Evolutionary conservation across 2,329 filamentous ascomycete genomes (phyloP), one percentile per base, ranked within the genome.

Genomic region (Aspergillus alliaceus): DNA sequence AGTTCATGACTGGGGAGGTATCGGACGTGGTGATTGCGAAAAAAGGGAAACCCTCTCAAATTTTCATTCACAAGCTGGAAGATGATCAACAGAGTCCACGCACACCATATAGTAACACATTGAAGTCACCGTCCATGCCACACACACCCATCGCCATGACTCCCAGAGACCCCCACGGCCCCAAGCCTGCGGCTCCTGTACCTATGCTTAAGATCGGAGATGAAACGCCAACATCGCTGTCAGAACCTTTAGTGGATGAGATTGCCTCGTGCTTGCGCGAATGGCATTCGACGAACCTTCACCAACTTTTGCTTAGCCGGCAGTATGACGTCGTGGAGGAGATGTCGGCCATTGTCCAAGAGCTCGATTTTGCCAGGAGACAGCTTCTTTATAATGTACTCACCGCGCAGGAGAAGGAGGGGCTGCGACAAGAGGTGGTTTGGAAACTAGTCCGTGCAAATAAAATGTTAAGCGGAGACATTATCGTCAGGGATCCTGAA

Each of bases 181-280:
- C 72, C 9, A 91, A 91, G 66, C 95, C 93, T 29, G 86, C 91
- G 11, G 96, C 96, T 11, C 95, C 95, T 0, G 93, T 99, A 8
- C 95, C 95, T 4, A 95, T 98, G 90, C 83, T 99, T 53, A 96
- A 97, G 75, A 93, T 99, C 72, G 95, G 95, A 57, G 95, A 99
- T 70, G 95, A 99, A 78, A 96, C 92, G 2, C 91, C 93, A 1
- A 96, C 91, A 0, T 97, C 92, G 6, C 82, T 85, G 15, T 87
- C 90, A 8, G 96, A 99, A 72, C 95, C 95, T 2, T 77, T 99
- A 59, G 93, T 99, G 24, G 95, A 99, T 75, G 95, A 99, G 74
- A 98, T 99, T 66, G 93, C 95, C 14, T 97, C 93, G 3, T 99
- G 95, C 72, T 78, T 99, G 61, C 86, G 95, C 66, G 95, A 99